Conservation (phyloP, 768 basidiomycete genomes). For the Dentipellis fragilis region DNA sequence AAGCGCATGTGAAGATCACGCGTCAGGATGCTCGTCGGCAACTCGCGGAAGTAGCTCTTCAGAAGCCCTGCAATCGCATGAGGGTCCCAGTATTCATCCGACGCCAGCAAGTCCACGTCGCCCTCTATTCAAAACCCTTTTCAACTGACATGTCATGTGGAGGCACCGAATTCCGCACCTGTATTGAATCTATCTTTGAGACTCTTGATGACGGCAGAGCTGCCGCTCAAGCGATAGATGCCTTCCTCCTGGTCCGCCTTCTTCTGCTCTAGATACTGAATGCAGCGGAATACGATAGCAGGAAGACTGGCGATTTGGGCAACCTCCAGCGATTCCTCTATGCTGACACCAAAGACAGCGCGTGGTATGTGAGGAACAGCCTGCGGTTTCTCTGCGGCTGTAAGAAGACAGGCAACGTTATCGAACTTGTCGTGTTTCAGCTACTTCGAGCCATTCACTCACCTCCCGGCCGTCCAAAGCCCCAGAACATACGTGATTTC, state of each 20-base stretch:
- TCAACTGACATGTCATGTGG: neutral
- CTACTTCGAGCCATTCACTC: neutral
- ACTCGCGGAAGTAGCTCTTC: conserved; percentile 87
- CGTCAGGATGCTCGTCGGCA: conserved; percentile 88
- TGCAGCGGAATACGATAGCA: conserved; percentile 89
- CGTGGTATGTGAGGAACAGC: conserved; percentile 38
- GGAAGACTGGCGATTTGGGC: conserved; percentile 86
- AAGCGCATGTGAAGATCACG: conserved; percentile 86
- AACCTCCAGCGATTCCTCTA: conserved; percentile 83
- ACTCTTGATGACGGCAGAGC: conserved; percentile 88
- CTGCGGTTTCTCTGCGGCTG: conserved; percentile 23
- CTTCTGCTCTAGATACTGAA: conserved; percentile 91
- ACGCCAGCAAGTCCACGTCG: conserved; percentile 82
- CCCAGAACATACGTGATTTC: conserved; percentile 91
- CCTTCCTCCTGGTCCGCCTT: conserved; percentile 95
- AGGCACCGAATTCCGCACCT: conserved; percentile 36
- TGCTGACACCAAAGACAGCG: conserved; percentile 80
- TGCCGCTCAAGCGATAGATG: conserved; percentile 91
- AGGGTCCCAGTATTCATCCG: conserved; percentile 93
- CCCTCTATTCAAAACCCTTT: conserved; percentile 52
- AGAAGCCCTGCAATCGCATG: conserved; percentile 94
- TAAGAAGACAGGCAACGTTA: conserved; percentile 4
- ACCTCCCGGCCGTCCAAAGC: conserved; percentile 55
- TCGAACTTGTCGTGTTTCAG: neutral
- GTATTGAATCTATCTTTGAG: conserved; percentile 89